Conservation (phyloP, 106 monocot genomes). For the Posidonia australis region DNA sequence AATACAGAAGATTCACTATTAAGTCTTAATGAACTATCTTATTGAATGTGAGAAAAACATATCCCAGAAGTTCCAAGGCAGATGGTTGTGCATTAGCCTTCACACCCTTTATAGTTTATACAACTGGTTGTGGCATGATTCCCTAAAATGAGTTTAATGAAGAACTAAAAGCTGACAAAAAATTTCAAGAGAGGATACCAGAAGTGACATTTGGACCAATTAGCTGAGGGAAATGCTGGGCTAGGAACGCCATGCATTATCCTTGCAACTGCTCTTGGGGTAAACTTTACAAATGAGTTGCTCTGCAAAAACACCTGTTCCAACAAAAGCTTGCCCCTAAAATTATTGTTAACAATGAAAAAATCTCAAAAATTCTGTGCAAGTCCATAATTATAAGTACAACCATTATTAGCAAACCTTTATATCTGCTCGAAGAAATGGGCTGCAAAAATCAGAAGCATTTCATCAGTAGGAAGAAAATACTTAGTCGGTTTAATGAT, state of each 20-base stretch:
- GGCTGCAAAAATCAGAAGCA: slow-evolving; percentile 34
- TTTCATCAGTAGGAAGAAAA: neutral
- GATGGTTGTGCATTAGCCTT: no score
- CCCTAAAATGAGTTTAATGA: neutral
- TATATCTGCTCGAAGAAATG: slow-evolving; percentile 79
- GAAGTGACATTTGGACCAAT: slow-evolving; percentile 79
- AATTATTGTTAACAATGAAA: neutral
- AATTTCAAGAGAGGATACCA: slow-evolving; percentile 32
- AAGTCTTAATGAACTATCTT: neutral
- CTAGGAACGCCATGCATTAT: slow-evolving; percentile 98
- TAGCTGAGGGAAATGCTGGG: slow-evolving; percentile 78
- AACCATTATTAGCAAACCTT: slow-evolving; percentile 39
- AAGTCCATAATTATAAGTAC: neutral
- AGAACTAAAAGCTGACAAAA: no score
- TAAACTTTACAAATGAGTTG: slow-evolving; percentile 75
- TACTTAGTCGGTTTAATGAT: neutral
- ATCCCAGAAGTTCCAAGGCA: neutral
- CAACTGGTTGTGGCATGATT: neutral
- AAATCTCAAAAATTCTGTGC: neutral
- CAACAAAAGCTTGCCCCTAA: neutral
- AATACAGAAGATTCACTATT: no score
- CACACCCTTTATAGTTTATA: neutral
- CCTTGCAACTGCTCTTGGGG: slow-evolving; percentile 87
- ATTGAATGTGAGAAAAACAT: neutral
- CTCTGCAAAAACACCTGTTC: slow-evolving; percentile 82